Conservation (phyloP, 371 early-diverging fungal genomes). For the Massospora cicadina region DNA sequence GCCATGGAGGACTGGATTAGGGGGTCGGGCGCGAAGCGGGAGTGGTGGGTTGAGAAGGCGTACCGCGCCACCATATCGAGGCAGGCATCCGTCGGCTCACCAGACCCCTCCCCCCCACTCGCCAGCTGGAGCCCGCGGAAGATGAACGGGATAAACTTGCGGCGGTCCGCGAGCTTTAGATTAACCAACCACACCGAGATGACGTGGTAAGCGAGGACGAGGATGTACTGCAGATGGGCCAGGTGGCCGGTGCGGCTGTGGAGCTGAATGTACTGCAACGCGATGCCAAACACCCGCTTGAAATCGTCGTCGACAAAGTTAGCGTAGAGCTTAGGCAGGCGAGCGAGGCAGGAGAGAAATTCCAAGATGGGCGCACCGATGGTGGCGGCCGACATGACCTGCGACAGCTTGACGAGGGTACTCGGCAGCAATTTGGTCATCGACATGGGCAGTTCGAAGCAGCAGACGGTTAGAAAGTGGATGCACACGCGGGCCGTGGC, state of each 20-base stretch:
- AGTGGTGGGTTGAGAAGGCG: constrained; percentile 22
- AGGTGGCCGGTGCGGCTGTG: constrained; percentile 25
- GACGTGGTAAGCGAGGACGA: constrained; percentile 79
- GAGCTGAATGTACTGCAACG: constrained; percentile 70
- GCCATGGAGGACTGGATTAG: constrained; percentile 14
- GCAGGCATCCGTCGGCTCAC: constrained; percentile 66
- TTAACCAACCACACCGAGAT: constrained; percentile 75
- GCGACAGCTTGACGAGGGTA: constrained; percentile 54
- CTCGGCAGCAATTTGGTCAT: constrained; percentile 55
- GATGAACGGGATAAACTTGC: constrained; percentile 65
- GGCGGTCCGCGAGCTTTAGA: constrained; percentile 47
- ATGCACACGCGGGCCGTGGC: constrained; percentile 60
- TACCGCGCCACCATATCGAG: constrained; percentile 84
- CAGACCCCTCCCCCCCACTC: constrained; percentile 18
- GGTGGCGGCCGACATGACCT: constrained; percentile 61
- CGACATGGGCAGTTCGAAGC: constrained; percentile 60
- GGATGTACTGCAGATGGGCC: constrained; percentile 54
- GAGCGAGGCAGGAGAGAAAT: constrained; percentile 68
- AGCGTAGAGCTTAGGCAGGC: constrained; percentile 56
- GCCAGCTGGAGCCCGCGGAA: constrained; percentile 46
- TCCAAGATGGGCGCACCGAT: constrained; percentile 77
- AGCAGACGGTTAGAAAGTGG: constrained; percentile 60
- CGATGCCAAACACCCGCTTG: constrained; percentile 79
- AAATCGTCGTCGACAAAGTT: constrained; percentile 72
- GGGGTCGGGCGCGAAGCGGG: background rate